Base-by-base conservation (phyloP, 2,329 filamentous ascomycete genomes). In the Pyrenophora tritici-repentis region DNA sequence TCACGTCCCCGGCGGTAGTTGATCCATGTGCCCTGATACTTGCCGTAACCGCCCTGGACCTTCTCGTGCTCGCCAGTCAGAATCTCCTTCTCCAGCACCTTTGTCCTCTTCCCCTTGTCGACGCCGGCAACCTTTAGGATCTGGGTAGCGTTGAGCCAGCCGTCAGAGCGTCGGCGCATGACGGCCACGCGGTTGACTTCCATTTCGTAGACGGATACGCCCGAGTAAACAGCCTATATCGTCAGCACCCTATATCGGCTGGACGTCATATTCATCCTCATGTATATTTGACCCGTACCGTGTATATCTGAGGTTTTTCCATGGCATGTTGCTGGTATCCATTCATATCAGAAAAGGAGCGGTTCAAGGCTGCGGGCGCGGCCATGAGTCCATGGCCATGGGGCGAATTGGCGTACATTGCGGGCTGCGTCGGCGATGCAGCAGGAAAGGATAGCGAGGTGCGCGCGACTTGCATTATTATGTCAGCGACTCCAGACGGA, bases 1-100 rank as follows among this genome's bases (percentile, higher is more conserved):
- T 97, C 91, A 38, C 95, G 83, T 1, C 93, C 94, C 55, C 93
- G 86, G 42, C 93, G 89, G 68, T 96, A 97, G 68, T 89, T 90
- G 68, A 99, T 96, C 94, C 94, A 99, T 2, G 94, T 99, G 47
- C 94, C 94, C 78, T 99, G 94, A 68, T 99, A 99, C 78, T 97
- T 97, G 59, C 94, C 94, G 68, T 99, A 99, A 4, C 94, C 94
- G 29, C 94, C 94, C 73, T 99, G 94, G 2, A 99, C 93, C 75
- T 99, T 99, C 74, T 99, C 94, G 74, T 99, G 93, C 70, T 96
- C 90, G 67, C 94, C 94, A 0, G 89, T 94, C 58, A 96, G 85
- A 52, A 99, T 96, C 75, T 99, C 94, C 76, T 97, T 97, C 73
- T 99, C 94, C 43, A 99, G 81, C 6, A 97, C 95, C 75, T 97